Conservation (phyloP, 1,139 yeast species). For the Hyphopichia fennica region DNA sequence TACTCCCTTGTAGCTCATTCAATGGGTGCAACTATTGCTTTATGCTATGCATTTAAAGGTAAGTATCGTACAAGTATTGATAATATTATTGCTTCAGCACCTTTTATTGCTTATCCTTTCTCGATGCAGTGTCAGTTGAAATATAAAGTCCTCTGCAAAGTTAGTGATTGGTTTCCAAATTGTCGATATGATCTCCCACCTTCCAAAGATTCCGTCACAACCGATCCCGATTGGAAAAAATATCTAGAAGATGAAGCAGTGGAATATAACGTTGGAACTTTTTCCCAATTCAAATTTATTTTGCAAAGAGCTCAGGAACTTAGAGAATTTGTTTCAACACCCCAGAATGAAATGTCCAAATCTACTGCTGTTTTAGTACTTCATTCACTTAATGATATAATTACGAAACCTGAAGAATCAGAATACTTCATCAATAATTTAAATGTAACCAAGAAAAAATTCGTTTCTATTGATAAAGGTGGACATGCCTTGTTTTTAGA, state of each 20-base stretch:
- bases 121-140: neutral
- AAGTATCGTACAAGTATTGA: conserved; percentile 12
- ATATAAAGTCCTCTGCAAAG: neutral
- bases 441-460: conserved; percentile 13
- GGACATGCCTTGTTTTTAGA: conserved; percentile 23
- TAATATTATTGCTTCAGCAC: conserved; percentile 17
- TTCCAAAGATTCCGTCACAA: conserved; percentile 14
- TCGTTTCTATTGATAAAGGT: conserved; percentile 12
- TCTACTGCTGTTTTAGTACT: conserved; percentile 10
- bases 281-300: conserved; percentile 18
- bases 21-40: conserved; percentile 22
- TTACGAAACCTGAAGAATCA: conserved; percentile 16
- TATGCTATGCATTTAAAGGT: conserved; percentile 18
- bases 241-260: conserved; percentile 16
- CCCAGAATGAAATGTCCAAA: neutral
- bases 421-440: conserved; percentile 14
- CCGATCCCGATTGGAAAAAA: conserved; percentile 16
- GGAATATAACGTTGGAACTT: conserved; percentile 18
- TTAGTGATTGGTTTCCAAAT: neutral
- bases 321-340: neutral
- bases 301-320: conserved; percentile 16
- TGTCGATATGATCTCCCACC: neutral
- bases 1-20: conserved; percentile 19
- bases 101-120: conserved; percentile 15
- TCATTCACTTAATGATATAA: conserved; percentile 17